Evolutionary conservation across 495 filamentous ascomycete species (phyloP).

Genomic region (Parathielavia hyrcaniae): DNA sequence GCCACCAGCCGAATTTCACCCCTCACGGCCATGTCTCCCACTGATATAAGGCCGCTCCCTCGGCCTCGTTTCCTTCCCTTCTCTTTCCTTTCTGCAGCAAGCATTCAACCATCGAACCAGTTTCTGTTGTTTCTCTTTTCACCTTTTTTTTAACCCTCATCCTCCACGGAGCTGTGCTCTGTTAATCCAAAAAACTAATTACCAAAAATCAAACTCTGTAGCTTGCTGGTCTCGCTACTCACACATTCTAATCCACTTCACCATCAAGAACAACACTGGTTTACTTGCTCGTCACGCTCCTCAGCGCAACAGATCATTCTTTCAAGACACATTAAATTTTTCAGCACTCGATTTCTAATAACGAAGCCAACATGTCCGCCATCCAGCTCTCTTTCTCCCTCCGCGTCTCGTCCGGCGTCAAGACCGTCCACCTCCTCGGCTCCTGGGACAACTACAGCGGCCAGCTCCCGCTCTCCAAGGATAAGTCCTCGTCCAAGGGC

Average conservation of each 20-base stretch:
- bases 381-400: constrained; percentile 84
- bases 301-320: constrained; percentile 24
- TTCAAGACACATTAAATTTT: constrained; percentile 34
- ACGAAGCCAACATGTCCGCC: constrained; percentile 64
- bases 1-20: constrained; percentile 6
- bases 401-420: constrained; percentile 91
- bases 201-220: constrained; percentile 36
- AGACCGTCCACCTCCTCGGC: constrained; percentile 94
- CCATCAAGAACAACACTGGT: constrained; percentile 41
- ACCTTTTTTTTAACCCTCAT: constrained; percentile 45
- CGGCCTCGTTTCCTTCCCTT: constrained; percentile 34
- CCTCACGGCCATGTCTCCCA: constrained; percentile 24
- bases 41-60: constrained; percentile 45
- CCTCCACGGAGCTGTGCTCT: constrained; percentile 52
- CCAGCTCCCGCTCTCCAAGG: constrained; percentile 85
- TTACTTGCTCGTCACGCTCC: constrained; percentile 55
- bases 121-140: constrained; percentile 47
- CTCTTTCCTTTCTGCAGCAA: constrained; percentile 66
- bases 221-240: constrained; percentile 45
- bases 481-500: constrained; percentile 71
- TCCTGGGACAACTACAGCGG: constrained; percentile 97
- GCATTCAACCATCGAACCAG: constrained; percentile 60
- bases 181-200: constrained; percentile 33
- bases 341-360: constrained; percentile 28
- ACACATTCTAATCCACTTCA: constrained; percentile 28